phyloP scores from a whole-genome alignment of 306 rosid genomes.

The Vigna radiata region DNA sequence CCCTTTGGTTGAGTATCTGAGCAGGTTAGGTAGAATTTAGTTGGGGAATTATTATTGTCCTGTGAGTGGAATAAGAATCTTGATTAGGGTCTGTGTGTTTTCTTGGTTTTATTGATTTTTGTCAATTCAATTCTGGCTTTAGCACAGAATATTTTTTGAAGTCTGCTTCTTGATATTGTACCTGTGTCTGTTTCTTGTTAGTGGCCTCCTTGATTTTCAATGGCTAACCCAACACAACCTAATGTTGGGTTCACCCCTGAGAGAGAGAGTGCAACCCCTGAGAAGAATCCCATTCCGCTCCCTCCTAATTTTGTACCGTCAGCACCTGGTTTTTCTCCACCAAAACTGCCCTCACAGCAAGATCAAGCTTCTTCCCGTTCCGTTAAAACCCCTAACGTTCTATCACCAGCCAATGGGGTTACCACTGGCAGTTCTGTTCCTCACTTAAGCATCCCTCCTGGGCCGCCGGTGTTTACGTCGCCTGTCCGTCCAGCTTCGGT shows the following conservation, averaged over 20 bases:
- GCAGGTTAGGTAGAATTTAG: constrained; percentile 27
- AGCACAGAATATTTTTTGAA: constrained; percentile 44
- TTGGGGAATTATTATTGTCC: constrained; percentile 33
- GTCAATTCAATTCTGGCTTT: constrained; percentile 25
- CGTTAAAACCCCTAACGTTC: constrained; percentile 48
- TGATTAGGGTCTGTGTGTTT: constrained; percentile 29
- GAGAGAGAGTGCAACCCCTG: constrained; percentile 53
- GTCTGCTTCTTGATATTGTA: constrained; percentile 48
- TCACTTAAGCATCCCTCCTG: constrained; percentile 96
- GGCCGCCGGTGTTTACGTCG: constrained; percentile 91
- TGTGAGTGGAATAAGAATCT: constrained; percentile 42
- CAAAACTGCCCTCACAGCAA: constrained; percentile 68
- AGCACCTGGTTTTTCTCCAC: constrained; percentile 63
- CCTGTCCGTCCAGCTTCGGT: constrained; percentile 97
- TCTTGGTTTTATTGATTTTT: constrained; percentile 41
- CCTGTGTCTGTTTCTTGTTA: constrained; percentile 38
- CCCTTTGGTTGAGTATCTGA: constrained; percentile 17
- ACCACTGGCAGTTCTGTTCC: constrained; percentile 71
- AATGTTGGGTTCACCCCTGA: constrained; percentile 68
- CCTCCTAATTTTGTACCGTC: constrained; percentile 55
- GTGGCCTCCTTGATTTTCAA: constrained; percentile 44
- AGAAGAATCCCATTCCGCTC: constrained; percentile 55
- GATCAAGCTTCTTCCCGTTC: constrained; percentile 71
- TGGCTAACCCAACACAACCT: constrained; percentile 79
- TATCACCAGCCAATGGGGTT: constrained; percentile 74